Evolutionary conservation across 495 filamentous ascomycete genomes (phyloP).

Genomic region (Parmelia sp.): DNA sequence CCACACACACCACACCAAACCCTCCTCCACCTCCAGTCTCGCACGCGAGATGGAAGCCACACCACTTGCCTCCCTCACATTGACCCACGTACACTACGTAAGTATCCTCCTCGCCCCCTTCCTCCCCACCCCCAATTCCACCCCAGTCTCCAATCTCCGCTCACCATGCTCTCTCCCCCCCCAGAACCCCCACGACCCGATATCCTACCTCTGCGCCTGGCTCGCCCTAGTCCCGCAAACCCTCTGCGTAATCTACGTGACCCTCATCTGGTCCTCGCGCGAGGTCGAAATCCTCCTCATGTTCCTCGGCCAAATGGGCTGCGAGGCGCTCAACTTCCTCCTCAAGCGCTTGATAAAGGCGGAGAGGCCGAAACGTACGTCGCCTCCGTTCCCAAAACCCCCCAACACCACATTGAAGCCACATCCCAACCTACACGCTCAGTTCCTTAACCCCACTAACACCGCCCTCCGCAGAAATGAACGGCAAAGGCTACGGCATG

Average conservation of each 20-base stretch:
- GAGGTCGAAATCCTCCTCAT: constrained; percentile 87
- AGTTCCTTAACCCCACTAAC: no score
- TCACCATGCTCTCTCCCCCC: neutral
- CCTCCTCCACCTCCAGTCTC: neutral
- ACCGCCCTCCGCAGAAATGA: constrained; percentile 51
- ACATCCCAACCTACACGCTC: no score
- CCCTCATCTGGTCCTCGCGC: constrained; percentile 80
- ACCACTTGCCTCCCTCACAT: constrained; percentile 51
- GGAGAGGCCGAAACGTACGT: constrained; percentile 70
- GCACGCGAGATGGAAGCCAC: constrained; percentile 52
- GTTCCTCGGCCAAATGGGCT: constrained; percentile 85
- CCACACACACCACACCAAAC: neutral
- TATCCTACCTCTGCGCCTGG: constrained; percentile 86
- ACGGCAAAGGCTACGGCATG: constrained; percentile 96
- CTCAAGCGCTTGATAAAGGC: constrained; percentile 90
- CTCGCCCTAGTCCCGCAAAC: constrained; percentile 89
- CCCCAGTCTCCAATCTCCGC: no score
- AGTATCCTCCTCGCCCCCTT: constrained; percentile 58
- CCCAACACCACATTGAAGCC: no score
- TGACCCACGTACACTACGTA: constrained; percentile 2
- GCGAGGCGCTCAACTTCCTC: constrained; percentile 86
- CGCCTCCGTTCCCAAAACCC: no score
- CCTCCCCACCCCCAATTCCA: constrained; percentile 31
- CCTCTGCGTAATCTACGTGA: constrained; percentile 81
- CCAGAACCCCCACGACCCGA: constrained; percentile 79